phyloP scores from a whole-genome alignment of 2,329 filamentous ascomycete species.

The Podosphaera fusca region DNA sequence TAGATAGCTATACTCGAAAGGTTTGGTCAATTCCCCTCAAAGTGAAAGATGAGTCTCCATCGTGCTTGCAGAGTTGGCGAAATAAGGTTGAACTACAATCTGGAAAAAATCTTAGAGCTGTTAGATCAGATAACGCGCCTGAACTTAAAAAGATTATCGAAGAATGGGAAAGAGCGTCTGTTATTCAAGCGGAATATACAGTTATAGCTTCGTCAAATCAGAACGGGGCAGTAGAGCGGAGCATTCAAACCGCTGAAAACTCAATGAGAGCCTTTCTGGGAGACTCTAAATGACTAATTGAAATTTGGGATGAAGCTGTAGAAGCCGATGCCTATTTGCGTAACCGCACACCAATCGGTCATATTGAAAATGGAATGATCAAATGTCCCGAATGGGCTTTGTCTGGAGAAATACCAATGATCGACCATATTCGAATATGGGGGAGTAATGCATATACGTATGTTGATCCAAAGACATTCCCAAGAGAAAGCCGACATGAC shows the following conservation, averaged over 20 bases:
- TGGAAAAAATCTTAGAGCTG: background rate
- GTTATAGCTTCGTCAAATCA: background rate
- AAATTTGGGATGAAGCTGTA: background rate
- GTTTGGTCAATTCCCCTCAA: background rate
- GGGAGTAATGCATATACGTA: background rate
- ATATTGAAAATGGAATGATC: background rate
- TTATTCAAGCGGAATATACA: background rate
- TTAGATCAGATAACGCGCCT: background rate
- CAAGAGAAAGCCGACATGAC: background rate
- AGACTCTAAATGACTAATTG: background rate
- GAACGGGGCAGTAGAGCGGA: background rate
- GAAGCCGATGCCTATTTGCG: background rate
- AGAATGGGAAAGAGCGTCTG: background rate
- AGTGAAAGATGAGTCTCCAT: background rate
- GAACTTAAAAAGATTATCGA: background rate
- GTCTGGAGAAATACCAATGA: background rate
- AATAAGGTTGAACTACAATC: background rate
- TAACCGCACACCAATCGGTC: background rate
- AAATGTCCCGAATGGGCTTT: background rate
- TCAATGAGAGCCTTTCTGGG: background rate
- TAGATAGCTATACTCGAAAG: background rate
- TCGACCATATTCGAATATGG: background rate
- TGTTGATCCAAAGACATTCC: background rate
- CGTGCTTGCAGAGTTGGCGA: background rate
- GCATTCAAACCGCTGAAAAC: background rate